Percentiles rank a stretch among this genome's conserved stretches.
phyloP scores from a whole-genome alignment of 2,329 filamentous ascomycete genomes.

The Exophiala bonariae region DNA sequence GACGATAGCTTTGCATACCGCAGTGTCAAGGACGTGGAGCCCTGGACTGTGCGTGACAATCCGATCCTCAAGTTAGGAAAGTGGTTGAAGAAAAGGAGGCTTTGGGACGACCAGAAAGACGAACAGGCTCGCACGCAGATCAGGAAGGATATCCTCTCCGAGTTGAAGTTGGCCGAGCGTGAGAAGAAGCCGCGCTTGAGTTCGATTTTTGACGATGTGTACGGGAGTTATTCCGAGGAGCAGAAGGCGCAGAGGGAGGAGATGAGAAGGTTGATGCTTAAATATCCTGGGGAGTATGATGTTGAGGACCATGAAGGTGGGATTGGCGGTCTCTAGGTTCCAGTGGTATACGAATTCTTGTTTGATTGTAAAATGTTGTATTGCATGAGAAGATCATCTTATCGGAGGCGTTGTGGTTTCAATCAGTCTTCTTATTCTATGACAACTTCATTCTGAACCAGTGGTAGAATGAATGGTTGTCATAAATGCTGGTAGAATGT shows the following conservation, averaged over 20 bases:
- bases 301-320: slow-evolving; percentile 73
- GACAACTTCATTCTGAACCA: no score
- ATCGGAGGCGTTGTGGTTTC: no score
- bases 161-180: slow-evolving; percentile 70
- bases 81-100: slow-evolving; percentile 78
- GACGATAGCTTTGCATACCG: slow-evolving; percentile 97
- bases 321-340: slow-evolving; percentile 32
- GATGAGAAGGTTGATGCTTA: slow-evolving; percentile 70
- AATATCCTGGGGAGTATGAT: slow-evolving; percentile 92
- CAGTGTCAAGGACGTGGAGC: slow-evolving; percentile 85
- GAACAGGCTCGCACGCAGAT: slow-evolving; percentile 65
- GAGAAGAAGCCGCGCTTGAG: slow-evolving; percentile 56
- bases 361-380: no score
- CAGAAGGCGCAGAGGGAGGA: slow-evolving; percentile 72
- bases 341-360: no score
- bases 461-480: no score
- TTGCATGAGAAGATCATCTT: no score
- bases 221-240: slow-evolving; percentile 81
- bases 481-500: no score
- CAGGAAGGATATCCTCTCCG: slow-evolving; percentile 74
- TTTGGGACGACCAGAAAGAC: slow-evolving; percentile 85
- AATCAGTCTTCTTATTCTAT: no score
- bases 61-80: slow-evolving; percentile 81
- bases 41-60: slow-evolving; percentile 88
- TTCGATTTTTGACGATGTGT: slow-evolving; percentile 77